phyloP scores from a whole-genome alignment of 352 stramenopile species.

The Pythium biforme region DNA sequence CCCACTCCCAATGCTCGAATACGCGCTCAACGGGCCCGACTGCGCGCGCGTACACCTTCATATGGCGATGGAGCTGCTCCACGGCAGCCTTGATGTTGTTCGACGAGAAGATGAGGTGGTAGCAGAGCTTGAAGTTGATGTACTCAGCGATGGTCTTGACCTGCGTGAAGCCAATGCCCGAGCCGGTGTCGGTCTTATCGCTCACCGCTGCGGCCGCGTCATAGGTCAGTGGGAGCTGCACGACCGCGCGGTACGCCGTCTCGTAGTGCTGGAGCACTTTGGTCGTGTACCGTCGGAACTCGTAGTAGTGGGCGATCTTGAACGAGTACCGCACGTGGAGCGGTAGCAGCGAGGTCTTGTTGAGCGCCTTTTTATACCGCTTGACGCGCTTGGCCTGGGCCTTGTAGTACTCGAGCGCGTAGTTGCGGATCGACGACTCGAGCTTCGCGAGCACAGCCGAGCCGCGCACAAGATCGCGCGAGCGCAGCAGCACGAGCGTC shows the following conservation, averaged over 20 bases:
- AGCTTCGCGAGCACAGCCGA: conserved; percentile 69
- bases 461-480: conserved; percentile 58
- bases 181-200: conserved; percentile 32
- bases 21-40: conserved; percentile 54
- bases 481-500: conserved; percentile 59
- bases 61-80: conserved; percentile 82
- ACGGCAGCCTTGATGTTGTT: conserved; percentile 84
- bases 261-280: conserved; percentile 88
- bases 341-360: conserved; percentile 56
- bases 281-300: conserved; percentile 83
- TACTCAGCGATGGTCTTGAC: conserved; percentile 86
- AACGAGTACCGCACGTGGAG: conserved; percentile 80
- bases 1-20: conserved; percentile 85
- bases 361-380: conserved; percentile 77
- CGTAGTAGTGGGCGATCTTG: conserved; percentile 89
- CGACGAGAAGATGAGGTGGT: conserved; percentile 85
- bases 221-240: conserved; percentile 47
- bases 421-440: conserved; percentile 65
- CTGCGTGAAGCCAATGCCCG: conserved; percentile 49
- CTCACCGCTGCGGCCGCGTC: conserved; percentile 30
- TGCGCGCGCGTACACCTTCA: conserved; percentile 56
- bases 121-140: conserved; percentile 88
- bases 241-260: conserved; percentile 65
- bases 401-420: conserved; percentile 89
- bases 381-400: conserved; percentile 87